These are phyloP conservation scores for Musa itinerans DNA, from an alignment of 176 grass and related monocot species.

Conservation along the genomic window DNA sequence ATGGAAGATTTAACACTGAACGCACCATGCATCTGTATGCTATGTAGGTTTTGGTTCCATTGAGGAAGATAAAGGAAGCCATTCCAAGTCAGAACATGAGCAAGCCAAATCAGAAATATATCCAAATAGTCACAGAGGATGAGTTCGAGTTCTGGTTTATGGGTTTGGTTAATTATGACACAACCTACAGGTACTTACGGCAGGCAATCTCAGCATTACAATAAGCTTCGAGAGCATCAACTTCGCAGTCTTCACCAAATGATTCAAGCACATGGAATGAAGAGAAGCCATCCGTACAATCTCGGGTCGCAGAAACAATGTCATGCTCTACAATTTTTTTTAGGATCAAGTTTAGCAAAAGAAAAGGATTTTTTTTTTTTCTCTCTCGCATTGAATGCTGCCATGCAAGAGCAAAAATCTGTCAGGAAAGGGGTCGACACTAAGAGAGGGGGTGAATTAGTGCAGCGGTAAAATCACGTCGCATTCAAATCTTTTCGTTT, in stretches of 20 bases:
- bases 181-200: constrained; percentile 55
- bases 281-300: not conserved
- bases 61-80: constrained; percentile 41
- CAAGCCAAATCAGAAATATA: constrained; percentile 74
- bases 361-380: no score
- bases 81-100: constrained; percentile 47
- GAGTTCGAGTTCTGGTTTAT: constrained; percentile 92
- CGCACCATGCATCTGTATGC: not conserved
- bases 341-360: no score
- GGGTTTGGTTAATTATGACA: constrained; percentile 57
- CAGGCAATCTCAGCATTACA: constrained; percentile 38
- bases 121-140: constrained; percentile 63
- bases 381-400: no score
- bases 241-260: not conserved
- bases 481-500: no score
- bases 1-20: not conserved
- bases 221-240: constrained; percentile 10
- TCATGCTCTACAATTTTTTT: no score
- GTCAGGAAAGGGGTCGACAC: no score
- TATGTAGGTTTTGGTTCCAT: constrained; percentile 34
- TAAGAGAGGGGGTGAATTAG: no score
- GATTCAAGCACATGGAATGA: not conserved
- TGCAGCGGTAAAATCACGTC: no score
- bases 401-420: no score
- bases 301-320: not conserved